Conservation (phyloP, 2,329 filamentous ascomycete species). For the Aspergillus udagawae region DNA sequence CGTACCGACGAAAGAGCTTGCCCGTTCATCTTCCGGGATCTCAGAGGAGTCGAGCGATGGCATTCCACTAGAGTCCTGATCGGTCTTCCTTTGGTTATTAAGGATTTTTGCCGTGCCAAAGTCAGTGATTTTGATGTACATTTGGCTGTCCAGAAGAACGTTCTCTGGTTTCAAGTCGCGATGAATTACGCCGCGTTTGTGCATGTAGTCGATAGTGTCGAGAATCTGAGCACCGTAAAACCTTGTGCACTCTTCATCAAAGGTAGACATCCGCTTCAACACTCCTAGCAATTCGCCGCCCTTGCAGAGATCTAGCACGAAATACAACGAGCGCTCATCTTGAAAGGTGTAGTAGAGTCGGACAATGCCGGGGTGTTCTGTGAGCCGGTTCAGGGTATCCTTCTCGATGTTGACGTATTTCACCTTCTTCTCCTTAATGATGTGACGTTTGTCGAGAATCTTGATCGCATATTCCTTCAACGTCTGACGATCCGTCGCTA, state of each 20-base stretch:
- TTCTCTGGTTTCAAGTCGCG: conserved; percentile 97
- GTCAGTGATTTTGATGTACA: conserved; percentile 98
- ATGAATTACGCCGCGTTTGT: conserved; percentile 91
- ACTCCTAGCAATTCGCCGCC: conserved; percentile 90
- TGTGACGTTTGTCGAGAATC: conserved; percentile 95
- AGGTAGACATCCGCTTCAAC: conserved; percentile 88
- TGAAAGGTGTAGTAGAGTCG: conserved; percentile 98
- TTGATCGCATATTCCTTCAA: conserved; percentile 97
- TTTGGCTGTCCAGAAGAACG: conserved; percentile 87
- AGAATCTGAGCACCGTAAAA: conserved; percentile 97
- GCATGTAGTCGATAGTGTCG: conserved; percentile 97
- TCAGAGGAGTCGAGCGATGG: conserved; percentile 49
- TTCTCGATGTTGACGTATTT: conserved; percentile 99
- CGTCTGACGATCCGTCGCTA: conserved; percentile 89
- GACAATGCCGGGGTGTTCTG: conserved; percentile 93
- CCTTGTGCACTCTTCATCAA: conserved; percentile 87
- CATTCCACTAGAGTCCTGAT: conserved; percentile 43
- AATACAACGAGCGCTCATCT: conserved; percentile 92
- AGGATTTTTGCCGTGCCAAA: conserved; percentile 98
- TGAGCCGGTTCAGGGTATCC: conserved; percentile 91
- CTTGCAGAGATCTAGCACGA: conserved; percentile 88
- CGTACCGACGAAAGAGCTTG: conserved; percentile 93
- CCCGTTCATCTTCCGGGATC: conserved; percentile 63
- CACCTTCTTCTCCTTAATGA: conserved; percentile 99
- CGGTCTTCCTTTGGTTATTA: conserved; percentile 49